These are phyloP conservation scores for Phaeosphaeriaceae sp. DNA, from an alignment of 2,329 filamentous ascomycete species.

Conservation along the genomic window DNA sequence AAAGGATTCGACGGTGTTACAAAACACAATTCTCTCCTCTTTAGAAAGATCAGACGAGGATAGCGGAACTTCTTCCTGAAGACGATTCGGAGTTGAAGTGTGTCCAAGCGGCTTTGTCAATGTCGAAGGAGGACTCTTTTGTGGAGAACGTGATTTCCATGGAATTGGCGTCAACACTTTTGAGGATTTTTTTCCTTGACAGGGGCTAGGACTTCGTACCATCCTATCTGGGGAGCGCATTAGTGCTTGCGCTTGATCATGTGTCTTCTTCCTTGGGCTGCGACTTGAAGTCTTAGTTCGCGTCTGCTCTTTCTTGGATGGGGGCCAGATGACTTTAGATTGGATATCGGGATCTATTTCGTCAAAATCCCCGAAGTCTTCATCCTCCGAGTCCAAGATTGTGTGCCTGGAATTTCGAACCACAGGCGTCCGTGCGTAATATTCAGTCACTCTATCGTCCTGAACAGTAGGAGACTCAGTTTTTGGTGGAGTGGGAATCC, in stretches of 20 bases:
- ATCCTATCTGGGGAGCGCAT: constrained; percentile 37
- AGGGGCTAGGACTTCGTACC: constrained; percentile 20
- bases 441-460: neutral
- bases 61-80: constrained; percentile 7
- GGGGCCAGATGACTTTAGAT: constrained; percentile 15
- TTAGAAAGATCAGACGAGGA: constrained; percentile 36
- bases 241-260: constrained; percentile 20
- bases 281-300: constrained; percentile 21
- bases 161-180: constrained; percentile 26
- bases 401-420: constrained; percentile 25
- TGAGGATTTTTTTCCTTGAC: constrained; percentile 9
- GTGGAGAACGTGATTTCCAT: constrained; percentile 23
- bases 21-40: constrained; percentile 29
- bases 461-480: neutral
- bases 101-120: constrained; percentile 20
- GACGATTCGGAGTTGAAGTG: constrained; percentile 1
- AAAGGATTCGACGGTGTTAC: constrained; percentile 30
- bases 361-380: constrained; percentile 38
- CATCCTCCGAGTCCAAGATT: constrained; percentile 42
- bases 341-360: constrained; percentile 31
- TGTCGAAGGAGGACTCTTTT: constrained; percentile 15
- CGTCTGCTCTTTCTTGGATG: constrained; percentile 10
- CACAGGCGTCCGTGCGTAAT: constrained; percentile 13
- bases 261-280: constrained; percentile 3
- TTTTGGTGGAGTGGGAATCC: constrained; percentile 28